A percentile compares a stretch with the other conserved stretches of the same genome.
These are phyloP conservation scores for Brassica nigra DNA, from an alignment of 345 rosid genomes.

Conservation along the genomic window DNA sequence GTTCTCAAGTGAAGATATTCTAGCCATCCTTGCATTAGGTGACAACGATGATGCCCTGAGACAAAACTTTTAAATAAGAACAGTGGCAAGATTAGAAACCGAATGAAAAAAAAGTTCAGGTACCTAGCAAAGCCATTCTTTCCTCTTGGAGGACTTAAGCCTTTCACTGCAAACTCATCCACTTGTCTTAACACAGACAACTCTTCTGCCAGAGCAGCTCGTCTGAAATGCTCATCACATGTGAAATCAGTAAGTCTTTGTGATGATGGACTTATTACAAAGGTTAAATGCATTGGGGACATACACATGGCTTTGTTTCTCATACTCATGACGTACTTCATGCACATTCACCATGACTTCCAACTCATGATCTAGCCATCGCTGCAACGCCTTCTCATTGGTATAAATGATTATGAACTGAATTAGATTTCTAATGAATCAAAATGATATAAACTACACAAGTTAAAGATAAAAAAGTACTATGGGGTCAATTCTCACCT, in stretches of 20 bases:
- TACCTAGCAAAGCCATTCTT: slow-evolving; percentile 93
- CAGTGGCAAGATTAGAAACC: background rate
- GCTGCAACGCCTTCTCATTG: slow-evolving; percentile 88
- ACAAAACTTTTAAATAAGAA: slow-evolving; percentile 11
- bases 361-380: slow-evolving; percentile 95
- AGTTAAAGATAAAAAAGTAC: background rate
- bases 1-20: slow-evolving; percentile 88
- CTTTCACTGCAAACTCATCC: slow-evolving; percentile 86
- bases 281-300: slow-evolving; percentile 35
- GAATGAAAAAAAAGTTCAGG: background rate
- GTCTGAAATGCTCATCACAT: slow-evolving; percentile 49
- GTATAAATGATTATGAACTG: slow-evolving; percentile 46
- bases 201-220: slow-evolving; percentile 96
- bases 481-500: slow-evolving; percentile 45
- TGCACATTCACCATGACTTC: slow-evolving; percentile 99
- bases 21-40: slow-evolving; percentile 86
- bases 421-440: slow-evolving; percentile 15
- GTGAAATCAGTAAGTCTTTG: background rate
- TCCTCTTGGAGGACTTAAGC: slow-evolving; percentile 89
- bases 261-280: background rate
- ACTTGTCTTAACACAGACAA: slow-evolving; percentile 85
- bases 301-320: slow-evolving; percentile 98
- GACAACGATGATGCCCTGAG: slow-evolving; percentile 94
- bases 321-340: slow-evolving; percentile 96
- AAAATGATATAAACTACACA: slow-evolving; percentile 13